A percentile compares a stretch with the other conserved stretches of the same genome.
Evolutionary conservation across 441 rosid genomes (phyloP).

Genomic region (Codiaeum variegatum): DNA sequence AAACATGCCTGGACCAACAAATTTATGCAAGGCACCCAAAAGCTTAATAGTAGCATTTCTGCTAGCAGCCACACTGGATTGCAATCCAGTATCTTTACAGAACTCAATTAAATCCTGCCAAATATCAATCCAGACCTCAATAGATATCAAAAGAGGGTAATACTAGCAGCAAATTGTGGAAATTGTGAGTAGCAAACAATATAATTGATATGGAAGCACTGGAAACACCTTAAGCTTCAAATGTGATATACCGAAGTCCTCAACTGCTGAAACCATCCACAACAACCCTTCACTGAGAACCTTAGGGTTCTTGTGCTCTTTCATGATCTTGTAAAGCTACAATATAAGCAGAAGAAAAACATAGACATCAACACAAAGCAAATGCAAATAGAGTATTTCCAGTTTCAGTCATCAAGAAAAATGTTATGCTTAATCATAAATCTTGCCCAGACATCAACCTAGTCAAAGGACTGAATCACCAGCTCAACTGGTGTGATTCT

Average conservation of each 20-base stretch:
- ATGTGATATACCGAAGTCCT: conserved; percentile 90
- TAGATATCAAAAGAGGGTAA: conserved; percentile 18
- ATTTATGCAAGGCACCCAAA: conserved; percentile 88
- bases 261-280: conserved; percentile 97
- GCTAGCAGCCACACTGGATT: conserved; percentile 97
- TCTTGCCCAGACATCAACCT: neutral
- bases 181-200: neutral
- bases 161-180: conserved; percentile 12
- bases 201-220: conserved; percentile 12
- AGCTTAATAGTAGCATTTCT: conserved; percentile 99
- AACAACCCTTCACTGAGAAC: conserved; percentile 96
- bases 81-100: conserved; percentile 95
- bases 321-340: conserved; percentile 91
- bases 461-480: too few species aligned
- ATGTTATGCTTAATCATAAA: neutral
- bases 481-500: too few species aligned
- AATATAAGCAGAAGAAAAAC: neutral
- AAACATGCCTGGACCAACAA: conserved; percentile 88
- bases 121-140: conserved; percentile 15
- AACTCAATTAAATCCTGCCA: conserved; percentile 91
- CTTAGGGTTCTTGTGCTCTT: conserved; percentile 99
- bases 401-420: neutral
- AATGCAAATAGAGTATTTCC: conserved; percentile 10
- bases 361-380: conserved; percentile 16
- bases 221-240: conserved; percentile 82